phyloP scores from a whole-genome alignment of 2,329 filamentous ascomycete species.

The Diaporthe ampelina region DNA sequence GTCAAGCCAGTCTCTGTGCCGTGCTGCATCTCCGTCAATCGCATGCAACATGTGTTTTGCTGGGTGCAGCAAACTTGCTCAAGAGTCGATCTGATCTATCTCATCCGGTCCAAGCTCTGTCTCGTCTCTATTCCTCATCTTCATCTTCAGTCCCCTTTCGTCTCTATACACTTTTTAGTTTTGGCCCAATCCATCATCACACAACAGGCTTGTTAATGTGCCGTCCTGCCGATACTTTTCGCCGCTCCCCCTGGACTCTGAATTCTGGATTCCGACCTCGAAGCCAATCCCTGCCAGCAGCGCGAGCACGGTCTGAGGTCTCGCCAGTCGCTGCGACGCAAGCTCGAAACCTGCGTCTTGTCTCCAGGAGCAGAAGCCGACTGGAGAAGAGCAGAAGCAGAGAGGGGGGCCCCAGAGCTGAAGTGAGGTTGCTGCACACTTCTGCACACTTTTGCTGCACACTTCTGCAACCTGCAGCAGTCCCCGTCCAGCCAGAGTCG shows the following conservation, averaged over 20 bases:
- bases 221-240: constrained; percentile 18
- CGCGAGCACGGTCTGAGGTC: too few species aligned
- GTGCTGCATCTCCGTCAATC: background rate
- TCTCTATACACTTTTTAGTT: background rate
- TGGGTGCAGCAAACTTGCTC: background rate
- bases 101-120: background rate
- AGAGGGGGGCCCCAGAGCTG: background rate
- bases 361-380: background rate
- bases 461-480: background rate
- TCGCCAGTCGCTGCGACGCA: background rate
- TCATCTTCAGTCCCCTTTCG: background rate
- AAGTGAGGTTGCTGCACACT: background rate
- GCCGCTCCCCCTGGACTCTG: constrained; percentile 2
- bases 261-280: background rate
- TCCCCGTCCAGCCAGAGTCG: background rate
- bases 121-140: too few species aligned
- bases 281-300: background rate
- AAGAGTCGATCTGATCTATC: background rate
- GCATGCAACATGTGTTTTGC: background rate
- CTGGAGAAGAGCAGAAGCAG: background rate
- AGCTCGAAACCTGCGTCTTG: constrained; percentile 21
- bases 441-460: too few species aligned
- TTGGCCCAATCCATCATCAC: too few species aligned
- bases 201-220: background rate
- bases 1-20: background rate